Percentiles rank a stretch among this genome's conserved stretches.
Evolutionary conservation across 2,329 filamentous ascomycete species (phyloP).

Genomic region (Microascus cirrosus): DNA sequence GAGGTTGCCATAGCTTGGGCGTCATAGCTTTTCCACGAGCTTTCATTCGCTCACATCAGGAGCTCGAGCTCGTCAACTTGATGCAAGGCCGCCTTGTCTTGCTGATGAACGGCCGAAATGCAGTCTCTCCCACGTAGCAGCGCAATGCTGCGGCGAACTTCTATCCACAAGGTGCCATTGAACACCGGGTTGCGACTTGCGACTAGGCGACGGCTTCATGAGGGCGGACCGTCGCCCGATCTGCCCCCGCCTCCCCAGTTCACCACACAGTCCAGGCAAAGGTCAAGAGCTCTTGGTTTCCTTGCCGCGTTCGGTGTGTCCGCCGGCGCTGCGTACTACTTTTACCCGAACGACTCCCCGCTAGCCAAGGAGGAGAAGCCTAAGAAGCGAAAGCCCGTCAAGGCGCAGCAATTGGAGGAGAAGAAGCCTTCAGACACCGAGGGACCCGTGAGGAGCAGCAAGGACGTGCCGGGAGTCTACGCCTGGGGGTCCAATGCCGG

Average conservation of each 20-base stretch:
- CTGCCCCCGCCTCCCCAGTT: not conserved
- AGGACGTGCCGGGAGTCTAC: slow-evolving; percentile 78
- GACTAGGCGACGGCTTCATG: not conserved
- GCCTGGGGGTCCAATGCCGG: slow-evolving; percentile 86
- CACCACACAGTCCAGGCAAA: not conserved
- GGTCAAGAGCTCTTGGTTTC: slow-evolving; percentile 1
- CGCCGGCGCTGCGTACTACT: slow-evolving; percentile 8
- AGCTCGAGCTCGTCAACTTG: not conserved
- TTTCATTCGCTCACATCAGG: not conserved
- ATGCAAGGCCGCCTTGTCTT: not conserved
- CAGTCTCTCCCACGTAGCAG: not conserved
- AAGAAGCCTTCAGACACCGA: slow-evolving; percentile 47
- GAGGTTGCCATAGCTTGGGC: not conserved
- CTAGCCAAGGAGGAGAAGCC: slow-evolving; percentile 6
- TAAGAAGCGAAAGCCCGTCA: slow-evolving; percentile 10
- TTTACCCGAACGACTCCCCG: slow-evolving; percentile 2
- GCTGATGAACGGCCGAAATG: not conserved
- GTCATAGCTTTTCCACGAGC: not conserved
- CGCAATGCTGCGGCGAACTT: not conserved
- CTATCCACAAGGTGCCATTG: not conserved
- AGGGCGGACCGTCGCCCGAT: not conserved
- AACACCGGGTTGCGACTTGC: not conserved
- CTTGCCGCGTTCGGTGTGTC: slow-evolving; percentile 6
- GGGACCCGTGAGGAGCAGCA: slow-evolving; percentile 76
- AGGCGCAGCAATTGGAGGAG: slow-evolving; percentile 40